Evolutionary conservation across 768 basidiomycete genomes (phyloP).

Genomic region (Amanita subjunquillea): DNA sequence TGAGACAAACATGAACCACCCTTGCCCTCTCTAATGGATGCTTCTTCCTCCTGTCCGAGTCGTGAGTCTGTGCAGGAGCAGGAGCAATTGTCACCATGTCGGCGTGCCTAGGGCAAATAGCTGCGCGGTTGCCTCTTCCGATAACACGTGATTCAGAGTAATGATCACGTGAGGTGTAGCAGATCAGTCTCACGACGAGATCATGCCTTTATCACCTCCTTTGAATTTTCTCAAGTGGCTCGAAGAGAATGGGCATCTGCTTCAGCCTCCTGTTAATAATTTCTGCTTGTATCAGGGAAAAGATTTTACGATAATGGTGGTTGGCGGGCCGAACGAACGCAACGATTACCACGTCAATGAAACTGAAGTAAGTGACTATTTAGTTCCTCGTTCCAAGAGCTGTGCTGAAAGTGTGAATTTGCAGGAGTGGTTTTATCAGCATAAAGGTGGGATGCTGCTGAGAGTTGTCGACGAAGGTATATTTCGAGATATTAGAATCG

Average conservation of each 20-base stretch:
- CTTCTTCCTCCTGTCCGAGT: constrained; percentile 35
- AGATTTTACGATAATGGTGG: constrained; percentile 92
- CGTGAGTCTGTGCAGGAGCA: constrained; percentile 19
- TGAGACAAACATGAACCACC: constrained; percentile 40
- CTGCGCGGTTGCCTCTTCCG: background rate
- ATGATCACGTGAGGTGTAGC: constrained; percentile 10
- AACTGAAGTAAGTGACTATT: constrained; percentile 55
- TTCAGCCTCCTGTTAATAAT: constrained; percentile 91
- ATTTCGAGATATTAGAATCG: constrained; percentile 82
- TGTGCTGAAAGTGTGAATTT: background rate
- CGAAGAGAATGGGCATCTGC: constrained; percentile 61
- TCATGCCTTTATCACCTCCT: constrained; percentile 70
- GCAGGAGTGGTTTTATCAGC: constrained; percentile 97
- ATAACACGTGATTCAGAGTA: constrained; percentile 9
- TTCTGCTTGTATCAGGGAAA: constrained; percentile 73
- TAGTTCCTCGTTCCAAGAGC: background rate
- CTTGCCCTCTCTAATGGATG: constrained; percentile 45
- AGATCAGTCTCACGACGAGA: background rate
- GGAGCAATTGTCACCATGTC: constrained; percentile 25
- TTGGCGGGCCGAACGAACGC: constrained; percentile 92
- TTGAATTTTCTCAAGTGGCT: constrained; percentile 92
- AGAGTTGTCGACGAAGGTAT: constrained; percentile 72
- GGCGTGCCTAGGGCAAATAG: constrained; percentile 1
- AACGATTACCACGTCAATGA: constrained; percentile 95
- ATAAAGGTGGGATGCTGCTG: constrained; percentile 89